A percentile compares a stretch with the other conserved stretches of the same genome.
phyloP scores from a whole-genome alignment of 257 asterid genomes.

The Mentha longifolia region DNA sequence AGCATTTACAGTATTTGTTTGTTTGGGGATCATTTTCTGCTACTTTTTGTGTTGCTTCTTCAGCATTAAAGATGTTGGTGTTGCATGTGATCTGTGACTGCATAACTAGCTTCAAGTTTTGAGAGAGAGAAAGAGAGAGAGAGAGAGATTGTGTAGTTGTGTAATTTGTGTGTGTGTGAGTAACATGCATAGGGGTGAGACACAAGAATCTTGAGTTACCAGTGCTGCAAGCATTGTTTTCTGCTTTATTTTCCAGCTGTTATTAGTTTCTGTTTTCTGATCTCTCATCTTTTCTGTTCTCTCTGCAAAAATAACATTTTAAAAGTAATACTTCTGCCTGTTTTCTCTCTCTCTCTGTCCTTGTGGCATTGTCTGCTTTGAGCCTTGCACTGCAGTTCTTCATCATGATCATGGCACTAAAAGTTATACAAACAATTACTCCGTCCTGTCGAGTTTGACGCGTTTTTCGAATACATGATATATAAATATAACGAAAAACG shows the following conservation, averaged over 20 bases:
- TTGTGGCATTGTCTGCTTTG: slow-evolving; percentile 10
- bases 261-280: background rate
- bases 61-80: background rate
- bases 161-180: background rate
- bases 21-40: slow-evolving; percentile 19
- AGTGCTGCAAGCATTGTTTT: slow-evolving; percentile 21
- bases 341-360: slow-evolving; percentile 8
- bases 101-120: background rate
- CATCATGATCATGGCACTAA: background rate
- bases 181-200: slow-evolving; percentile 32
- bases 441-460: too few species aligned
- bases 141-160: background rate
- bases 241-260: slow-evolving; percentile 25
- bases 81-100: slow-evolving; percentile 25
- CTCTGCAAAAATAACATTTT: slow-evolving; percentile 28
- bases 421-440: background rate
- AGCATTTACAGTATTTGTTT: background rate
- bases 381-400: slow-evolving; percentile 4
- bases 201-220: slow-evolving; percentile 31
- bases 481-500: too few species aligned
- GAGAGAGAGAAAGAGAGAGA: background rate
- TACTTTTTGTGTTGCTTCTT: background rate
- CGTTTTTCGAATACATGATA: too few species aligned
- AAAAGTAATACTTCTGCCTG: background rate
- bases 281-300: background rate